Evolutionary conservation across 2,329 filamentous ascomycete genomes (phyloP).

Genomic region (Fusarium solani-melongenae): DNA sequence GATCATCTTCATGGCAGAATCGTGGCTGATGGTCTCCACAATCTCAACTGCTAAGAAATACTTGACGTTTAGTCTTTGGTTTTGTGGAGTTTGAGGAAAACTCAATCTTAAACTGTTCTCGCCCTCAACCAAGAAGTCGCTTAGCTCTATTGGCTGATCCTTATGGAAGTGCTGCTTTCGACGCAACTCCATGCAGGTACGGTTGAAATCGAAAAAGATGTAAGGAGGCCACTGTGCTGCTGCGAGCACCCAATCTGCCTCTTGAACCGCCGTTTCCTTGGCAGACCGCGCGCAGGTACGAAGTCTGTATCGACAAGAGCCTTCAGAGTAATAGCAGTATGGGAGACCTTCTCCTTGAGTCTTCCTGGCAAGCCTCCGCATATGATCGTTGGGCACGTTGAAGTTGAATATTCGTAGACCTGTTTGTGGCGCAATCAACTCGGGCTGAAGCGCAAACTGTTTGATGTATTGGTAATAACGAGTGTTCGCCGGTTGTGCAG

Average conservation of each 20-base stretch:
- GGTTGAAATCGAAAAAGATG: constrained; percentile 77
- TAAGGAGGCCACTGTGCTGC: constrained; percentile 78
- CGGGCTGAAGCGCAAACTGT: constrained; percentile 61
- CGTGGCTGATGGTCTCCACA: constrained; percentile 66
- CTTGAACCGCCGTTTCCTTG: constrained; percentile 44
- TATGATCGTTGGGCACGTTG: constrained; percentile 51
- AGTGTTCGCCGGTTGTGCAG: constrained; percentile 39
- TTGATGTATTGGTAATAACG: constrained; percentile 69
- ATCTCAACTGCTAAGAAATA: constrained; percentile 78
- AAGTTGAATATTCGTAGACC: constrained; percentile 60
- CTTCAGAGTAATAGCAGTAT: constrained; percentile 57
- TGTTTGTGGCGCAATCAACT: constrained; percentile 49
- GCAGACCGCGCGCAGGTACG: constrained; percentile 65
- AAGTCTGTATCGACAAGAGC: constrained; percentile 73
- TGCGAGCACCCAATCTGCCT: constrained; percentile 70
- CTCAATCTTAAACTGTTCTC: constrained; percentile 71
- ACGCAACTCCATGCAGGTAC: constrained; percentile 64
- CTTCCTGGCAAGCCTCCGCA: constrained; percentile 50
- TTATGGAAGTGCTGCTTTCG: constrained; percentile 79
- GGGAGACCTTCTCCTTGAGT: constrained; percentile 46
- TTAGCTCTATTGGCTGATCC: constrained; percentile 82
- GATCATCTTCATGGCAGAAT: constrained; percentile 55
- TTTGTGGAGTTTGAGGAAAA: constrained; percentile 44
- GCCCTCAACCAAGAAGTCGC: constrained; percentile 66
- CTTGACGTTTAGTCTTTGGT: constrained; percentile 27